These are phyloP conservation scores for Allium sativum DNA, from an alignment of 106 monocot genomes.

Conservation along the genomic window DNA sequence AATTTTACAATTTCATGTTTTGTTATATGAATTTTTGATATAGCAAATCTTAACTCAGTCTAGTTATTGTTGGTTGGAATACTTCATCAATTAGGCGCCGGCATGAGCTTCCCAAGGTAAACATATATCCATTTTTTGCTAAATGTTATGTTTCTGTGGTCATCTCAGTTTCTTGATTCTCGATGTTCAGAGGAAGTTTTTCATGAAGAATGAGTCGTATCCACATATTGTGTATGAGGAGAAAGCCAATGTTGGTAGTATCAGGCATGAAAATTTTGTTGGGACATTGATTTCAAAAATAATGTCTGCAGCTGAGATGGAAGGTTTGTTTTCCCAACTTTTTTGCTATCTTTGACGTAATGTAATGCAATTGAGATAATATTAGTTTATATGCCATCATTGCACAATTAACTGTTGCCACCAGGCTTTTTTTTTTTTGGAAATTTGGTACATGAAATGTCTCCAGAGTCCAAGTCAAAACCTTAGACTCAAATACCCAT, in stretches of 20 bases:
- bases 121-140: not conserved
- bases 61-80: constrained; percentile 85
- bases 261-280: constrained; percentile 17
- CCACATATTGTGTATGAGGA: constrained; percentile 66
- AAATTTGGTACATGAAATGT: no score
- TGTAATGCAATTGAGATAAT: not conserved
- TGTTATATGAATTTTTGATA: not conserved
- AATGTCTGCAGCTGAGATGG: constrained; percentile 35
- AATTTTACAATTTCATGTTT: not conserved
- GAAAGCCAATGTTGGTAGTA: constrained; percentile 20
- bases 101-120: constrained; percentile 79
- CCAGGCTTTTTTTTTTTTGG: no score
- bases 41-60: constrained; percentile 29
- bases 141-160: not conserved
- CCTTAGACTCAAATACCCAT: no score
- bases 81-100: constrained; percentile 69
- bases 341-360: not conserved
- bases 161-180: constrained; percentile 1
- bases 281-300: constrained; percentile 14
- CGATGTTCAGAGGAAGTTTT: constrained; percentile 36
- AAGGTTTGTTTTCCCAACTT: constrained; percentile 33
- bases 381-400: not conserved
- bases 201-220: constrained; percentile 39
- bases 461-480: no score
- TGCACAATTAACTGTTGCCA: no score